Base-by-base conservation (phyloP, 495 filamentous ascomycete species). In the Astrocystis sublimbata region DNA sequence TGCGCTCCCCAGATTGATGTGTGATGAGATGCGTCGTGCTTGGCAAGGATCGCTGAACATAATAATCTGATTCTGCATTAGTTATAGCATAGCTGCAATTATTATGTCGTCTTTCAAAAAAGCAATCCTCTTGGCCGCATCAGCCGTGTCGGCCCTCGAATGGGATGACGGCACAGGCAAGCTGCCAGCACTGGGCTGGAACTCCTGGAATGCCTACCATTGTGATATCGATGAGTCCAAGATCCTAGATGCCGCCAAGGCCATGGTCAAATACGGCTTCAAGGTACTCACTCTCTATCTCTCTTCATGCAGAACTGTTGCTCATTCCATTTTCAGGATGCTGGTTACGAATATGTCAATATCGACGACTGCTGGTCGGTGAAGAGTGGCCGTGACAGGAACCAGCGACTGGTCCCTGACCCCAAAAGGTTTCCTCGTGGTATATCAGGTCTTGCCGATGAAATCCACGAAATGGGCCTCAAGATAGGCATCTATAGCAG, bases 321-420 rank as follows among this genome's bases (percentile, higher is more conserved):
- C 12, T 1, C 24, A 7, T 45, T 21, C 21, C 74, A n/a, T n/a
- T n/a, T 89, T 42, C 80, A 83, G 63, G 84, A 85, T 49, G 74
- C 85, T 4, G 88, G 88, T 12, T 91, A 91, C 65, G 77, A 86
- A 65, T 89, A 89, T 70, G 78, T 89, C 55, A 85, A 85, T 65
- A 69, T 82, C 5, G 78, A 85, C 53, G 88, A 90, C 67, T 90
- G 88, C 74, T 91, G 87, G 88, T 82, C 79, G 2, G 66, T 78
- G 26, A 82, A 81, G 60, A 68, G 72, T 4, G 47, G 49, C 35
- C 76, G 80, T 5, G 79, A 85, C 63, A 72, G 17, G 12, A 83
- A 73, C 2, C 57, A 77, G 1, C 79, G 77, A 17, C 73, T 89
- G 1, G 76, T 85, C 36, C 82, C 85, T 0, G 82, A 89, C 60